Base-by-base conservation (phyloP, 768 basidiomycete genomes). In the Amanita phalloides region DNA sequence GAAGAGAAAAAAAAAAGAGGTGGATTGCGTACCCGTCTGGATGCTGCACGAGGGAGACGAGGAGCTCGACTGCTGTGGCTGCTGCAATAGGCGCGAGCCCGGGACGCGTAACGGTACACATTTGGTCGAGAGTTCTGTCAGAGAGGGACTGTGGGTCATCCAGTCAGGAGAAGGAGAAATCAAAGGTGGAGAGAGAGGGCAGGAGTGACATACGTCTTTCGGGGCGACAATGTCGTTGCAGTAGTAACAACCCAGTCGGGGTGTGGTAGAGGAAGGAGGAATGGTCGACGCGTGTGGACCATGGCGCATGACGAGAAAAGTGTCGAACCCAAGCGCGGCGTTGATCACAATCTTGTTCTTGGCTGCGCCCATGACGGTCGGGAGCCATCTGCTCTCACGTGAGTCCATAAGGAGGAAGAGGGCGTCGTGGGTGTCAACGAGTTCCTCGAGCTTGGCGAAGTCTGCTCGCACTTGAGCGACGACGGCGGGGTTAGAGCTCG, bases 171-270 rank as follows among this genome's bases (percentile, higher is more conserved):
- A n/a, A 13, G 5, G 45, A 35, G 26, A 28, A 7, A 17, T 17
- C 0, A 2, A 25, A 25, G 3, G 25, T 25, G 2, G 38, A 49
- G 48, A 9, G 11, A 44, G 21, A 45, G 14, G 45, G 38, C 48
- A 42, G 51, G 36, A 11, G 28, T 25, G 49, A 53, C 70, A 44
- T 54, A 95, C 94, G 64, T 99, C 94, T 14, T 87, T 81, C 6
- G 96, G 94, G 0, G 95, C 96, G 36, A 97, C 93, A 52, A 97
- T 89, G 57, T 99, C 96, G 60, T 97, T 97, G 68, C 96, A 99
- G 63, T 91, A 99, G 64, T 99, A 98, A 62, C 96, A 99, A 3
- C 96, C 95, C 30, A 99, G 69, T 2, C 68, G 67, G 26, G 69
- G 55, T 11, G 58, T 57, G 11, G 61, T 62, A 53, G 57, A 62